phyloP scores from a whole-genome alignment of 306 rosid genomes.

The Casuarina equisetifolia region DNA sequence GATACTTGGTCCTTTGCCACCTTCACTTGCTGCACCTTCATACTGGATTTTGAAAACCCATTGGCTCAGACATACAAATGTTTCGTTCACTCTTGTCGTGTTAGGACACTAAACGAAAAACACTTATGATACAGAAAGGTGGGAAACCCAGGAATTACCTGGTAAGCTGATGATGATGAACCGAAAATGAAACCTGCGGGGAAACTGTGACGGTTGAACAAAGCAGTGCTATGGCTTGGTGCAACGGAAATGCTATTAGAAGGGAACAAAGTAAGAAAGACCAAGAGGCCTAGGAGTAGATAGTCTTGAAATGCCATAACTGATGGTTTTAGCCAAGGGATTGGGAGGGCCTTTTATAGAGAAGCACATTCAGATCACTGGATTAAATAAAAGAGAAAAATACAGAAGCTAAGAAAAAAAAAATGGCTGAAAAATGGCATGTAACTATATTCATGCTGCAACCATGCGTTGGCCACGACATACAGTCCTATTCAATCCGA shows the following conservation, averaged over 20 bases:
- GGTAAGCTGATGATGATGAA: slow-evolving; percentile 43
- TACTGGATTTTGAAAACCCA: slow-evolving; percentile 27
- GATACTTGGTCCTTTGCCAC: slow-evolving; percentile 41
- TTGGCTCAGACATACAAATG: not conserved
- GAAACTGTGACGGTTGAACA: slow-evolving; percentile 41
- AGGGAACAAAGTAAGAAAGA: not conserved
- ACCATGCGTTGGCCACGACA: too few relatives aligned
- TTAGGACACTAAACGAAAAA: not conserved
- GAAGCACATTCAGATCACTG: too few relatives aligned
- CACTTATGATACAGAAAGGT: not conserved
- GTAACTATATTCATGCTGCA: too few relatives aligned
- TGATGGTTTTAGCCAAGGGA: too few relatives aligned
- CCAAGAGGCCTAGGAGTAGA: not conserved
- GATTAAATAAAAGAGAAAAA: too few relatives aligned
- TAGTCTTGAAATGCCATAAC: too few relatives aligned
- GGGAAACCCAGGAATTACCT: slow-evolving; percentile 16
- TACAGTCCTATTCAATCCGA: too few relatives aligned
- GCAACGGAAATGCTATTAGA: not conserved
- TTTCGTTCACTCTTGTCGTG: not conserved
- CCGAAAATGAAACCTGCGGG: slow-evolving; percentile 46
- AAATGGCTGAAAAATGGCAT: too few relatives aligned
- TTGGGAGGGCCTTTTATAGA: too few relatives aligned
- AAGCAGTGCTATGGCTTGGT: not conserved
- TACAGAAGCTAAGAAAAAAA: too few relatives aligned
- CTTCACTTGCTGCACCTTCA: slow-evolving; percentile 30